Base-by-base conservation (phyloP, 2,329 filamentous ascomycete genomes). In the Plectosphaerella sp. region DNA sequence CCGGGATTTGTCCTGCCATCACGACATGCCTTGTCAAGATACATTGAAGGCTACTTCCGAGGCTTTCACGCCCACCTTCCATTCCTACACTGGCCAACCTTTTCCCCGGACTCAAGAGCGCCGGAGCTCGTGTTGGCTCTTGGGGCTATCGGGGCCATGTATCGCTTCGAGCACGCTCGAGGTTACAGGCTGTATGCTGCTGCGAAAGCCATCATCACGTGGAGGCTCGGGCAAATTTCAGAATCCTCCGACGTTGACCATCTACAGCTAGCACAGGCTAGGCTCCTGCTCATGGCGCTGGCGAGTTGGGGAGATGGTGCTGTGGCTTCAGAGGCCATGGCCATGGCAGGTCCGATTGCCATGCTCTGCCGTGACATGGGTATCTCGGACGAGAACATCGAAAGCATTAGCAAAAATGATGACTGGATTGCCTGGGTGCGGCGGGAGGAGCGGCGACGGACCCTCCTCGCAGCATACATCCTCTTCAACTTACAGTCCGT, bases 401-500 rank as follows among this genome's bases (percentile, higher is more conserved):
- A 53, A 2, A 37, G 52, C 3, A 41, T 39, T 9, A 47, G 45
- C 18, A 22, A 3, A 22, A 5, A 22, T 22, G 22, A 22, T 22
- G 67, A 65, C 20, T 80, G 77, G 77, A 65, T 72, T 54, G 73
- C 78, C 18, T 83, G 79, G 80, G 64, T 77, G 18, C 68, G 69
- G 3, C 25, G 12, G 4, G 52, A 51, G 11, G 39, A 45, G 37
- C 45, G 45, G 2, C 48, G 52, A 7, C 45, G 52, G 4, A 53
- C 52, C 6, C n/a, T 68, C 48, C 81, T 53, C 77, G 82, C 62
- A 75, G 78, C 63, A 75, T 66, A 61, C 43, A 54, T 58, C n/a
- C 51, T 83, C 58, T 79, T 80, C 54, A 83, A 83, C 58, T 69
- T 84, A 2, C 81, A 84, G 55, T 80, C 76, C 35, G 80, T 84